A percentile compares a stretch with the other conserved stretches of the same genome.
These are phyloP conservation scores for Bipolaris victoriae DNA, from an alignment of 2,329 filamentous ascomycete genomes.

Conservation along the genomic window DNA sequence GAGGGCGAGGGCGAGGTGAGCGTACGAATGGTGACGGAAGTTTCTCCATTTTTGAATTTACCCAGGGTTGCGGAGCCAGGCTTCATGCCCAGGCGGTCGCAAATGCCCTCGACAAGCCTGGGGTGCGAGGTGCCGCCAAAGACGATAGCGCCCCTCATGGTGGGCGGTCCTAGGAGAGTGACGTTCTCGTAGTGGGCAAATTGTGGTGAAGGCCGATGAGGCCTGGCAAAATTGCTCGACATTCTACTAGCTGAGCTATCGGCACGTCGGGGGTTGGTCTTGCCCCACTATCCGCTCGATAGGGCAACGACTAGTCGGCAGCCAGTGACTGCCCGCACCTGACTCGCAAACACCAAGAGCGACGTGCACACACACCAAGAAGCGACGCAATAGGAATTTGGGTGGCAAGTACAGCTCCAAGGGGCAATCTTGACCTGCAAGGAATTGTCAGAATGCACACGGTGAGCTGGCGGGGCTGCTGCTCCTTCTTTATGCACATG, in stretches of 20 bases:
- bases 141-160: constrained; percentile 70
- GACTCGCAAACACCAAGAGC: constrained; percentile 14
- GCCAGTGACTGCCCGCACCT: constrained; percentile 5
- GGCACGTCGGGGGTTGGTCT: constrained; percentile 11
- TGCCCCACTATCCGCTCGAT: constrained; percentile 11
- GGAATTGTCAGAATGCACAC: background rate
- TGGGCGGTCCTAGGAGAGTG: constrained; percentile 46
- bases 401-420: background rate
- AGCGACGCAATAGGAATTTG: background rate
- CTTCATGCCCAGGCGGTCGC: constrained; percentile 67
- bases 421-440: background rate
- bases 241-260: constrained; percentile 23
- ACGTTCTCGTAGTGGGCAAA: constrained; percentile 39
- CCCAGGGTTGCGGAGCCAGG: constrained; percentile 65
- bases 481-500: constrained; percentile 15
- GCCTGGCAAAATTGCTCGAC: constrained; percentile 34
- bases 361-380: background rate
- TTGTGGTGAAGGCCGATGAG: constrained; percentile 24
- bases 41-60: constrained; percentile 74
- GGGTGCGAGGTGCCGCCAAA: constrained; percentile 72
- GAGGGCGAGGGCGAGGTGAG: constrained; percentile 11
- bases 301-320: constrained; percentile 2
- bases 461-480: background rate
- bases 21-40: constrained; percentile 69
- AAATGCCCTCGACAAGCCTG: constrained; percentile 67